phyloP scores from a whole-genome alignment of 2,329 filamentous ascomycete species.

The Venturia effusa region DNA sequence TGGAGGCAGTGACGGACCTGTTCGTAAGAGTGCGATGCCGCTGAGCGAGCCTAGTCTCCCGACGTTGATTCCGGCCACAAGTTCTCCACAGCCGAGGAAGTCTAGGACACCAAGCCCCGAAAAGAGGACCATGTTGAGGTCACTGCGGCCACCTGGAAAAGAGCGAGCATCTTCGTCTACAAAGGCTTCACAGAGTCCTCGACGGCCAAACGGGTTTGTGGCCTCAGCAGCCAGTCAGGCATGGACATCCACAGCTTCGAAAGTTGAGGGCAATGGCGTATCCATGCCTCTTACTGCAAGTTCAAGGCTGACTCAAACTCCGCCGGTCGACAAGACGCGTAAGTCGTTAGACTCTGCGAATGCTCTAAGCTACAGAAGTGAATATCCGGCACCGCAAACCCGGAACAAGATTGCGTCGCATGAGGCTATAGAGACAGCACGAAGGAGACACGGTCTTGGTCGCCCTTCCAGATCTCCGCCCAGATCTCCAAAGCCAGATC shows the following conservation, averaged over 20 bases:
- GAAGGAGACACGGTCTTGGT: conserved; percentile 8
- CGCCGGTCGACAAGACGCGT: neutral
- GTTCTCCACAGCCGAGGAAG: conserved; percentile 25
- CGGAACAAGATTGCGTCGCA: neutral
- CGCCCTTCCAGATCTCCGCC: neutral
- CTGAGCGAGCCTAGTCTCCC: conserved; percentile 18
- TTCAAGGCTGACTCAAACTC: neutral
- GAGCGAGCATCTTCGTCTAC: conserved; percentile 34
- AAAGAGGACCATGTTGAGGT: conserved; percentile 44
- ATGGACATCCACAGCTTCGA: conserved; percentile 32
- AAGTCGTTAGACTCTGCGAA: neutral
- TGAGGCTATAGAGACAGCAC: conserved; percentile 8
- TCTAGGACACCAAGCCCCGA: conserved; percentile 52
- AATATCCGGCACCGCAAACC: conserved; percentile 1
- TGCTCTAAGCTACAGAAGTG: conserved; percentile 3
- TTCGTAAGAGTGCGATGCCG: neutral
- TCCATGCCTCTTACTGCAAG: neutral
- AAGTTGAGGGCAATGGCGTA: neutral
- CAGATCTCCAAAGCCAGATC: neutral
- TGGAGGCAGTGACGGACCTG: neutral
- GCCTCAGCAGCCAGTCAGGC: conserved; percentile 53
- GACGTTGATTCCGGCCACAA: conserved; percentile 22
- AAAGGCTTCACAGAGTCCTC: conserved; percentile 16
- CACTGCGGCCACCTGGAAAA: conserved; percentile 32
- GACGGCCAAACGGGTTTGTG: conserved; percentile 34